A percentile compares a stretch with the other conserved stretches of the same genome.
phyloP scores from a whole-genome alignment of 1,284 basidiomycete genomes.

The Malassezia japonica region DNA sequence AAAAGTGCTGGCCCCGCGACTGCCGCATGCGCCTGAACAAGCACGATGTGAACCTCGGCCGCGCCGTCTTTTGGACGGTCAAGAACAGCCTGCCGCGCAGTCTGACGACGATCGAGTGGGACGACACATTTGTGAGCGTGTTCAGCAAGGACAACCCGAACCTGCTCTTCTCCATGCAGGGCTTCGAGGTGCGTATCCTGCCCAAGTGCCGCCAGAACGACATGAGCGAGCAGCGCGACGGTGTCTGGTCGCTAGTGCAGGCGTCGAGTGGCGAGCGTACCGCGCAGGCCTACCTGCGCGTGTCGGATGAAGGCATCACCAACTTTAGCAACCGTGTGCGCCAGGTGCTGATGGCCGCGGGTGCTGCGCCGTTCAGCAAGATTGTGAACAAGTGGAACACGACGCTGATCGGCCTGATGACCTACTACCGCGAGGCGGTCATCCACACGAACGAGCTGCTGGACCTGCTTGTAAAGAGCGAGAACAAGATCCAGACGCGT shows the following conservation, averaged over 20 bases:
- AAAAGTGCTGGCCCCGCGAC: conserved; percentile 96
- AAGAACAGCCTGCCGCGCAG: conserved; percentile 93
- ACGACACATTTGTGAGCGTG: conserved; percentile 54
- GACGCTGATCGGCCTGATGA: conserved; percentile 60
- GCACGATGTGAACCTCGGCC: conserved; percentile 95
- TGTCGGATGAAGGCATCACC: conserved; percentile 81
- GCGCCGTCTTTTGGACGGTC: conserved; percentile 98
- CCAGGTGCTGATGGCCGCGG: conserved; percentile 96
- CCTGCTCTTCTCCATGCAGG: conserved; percentile 92
- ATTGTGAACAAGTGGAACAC: conserved; percentile 99
- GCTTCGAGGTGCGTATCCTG: conserved; percentile 92
- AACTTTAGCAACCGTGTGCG: conserved; percentile 57
- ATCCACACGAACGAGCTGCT: conserved; percentile 87
- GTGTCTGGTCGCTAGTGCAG: conserved; percentile 88
- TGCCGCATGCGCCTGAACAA: conserved; percentile 99
- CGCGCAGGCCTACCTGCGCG: conserved; percentile 90
- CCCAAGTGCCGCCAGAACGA: conserved; percentile 90
- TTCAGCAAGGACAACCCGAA: conserved; percentile 98
- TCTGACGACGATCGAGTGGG: conserved; percentile 95
- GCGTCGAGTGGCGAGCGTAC: conserved; percentile 95
- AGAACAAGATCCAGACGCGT: conserved; percentile 66
- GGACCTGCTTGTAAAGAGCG: conserved; percentile 45
- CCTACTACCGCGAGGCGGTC: conserved; percentile 98
- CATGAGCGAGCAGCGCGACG: conserved; percentile 92
- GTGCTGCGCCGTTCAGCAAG: conserved; percentile 96